Conservation (phyloP, 192 early-diverging fungal species). For the Dissophora ornata region DNA sequence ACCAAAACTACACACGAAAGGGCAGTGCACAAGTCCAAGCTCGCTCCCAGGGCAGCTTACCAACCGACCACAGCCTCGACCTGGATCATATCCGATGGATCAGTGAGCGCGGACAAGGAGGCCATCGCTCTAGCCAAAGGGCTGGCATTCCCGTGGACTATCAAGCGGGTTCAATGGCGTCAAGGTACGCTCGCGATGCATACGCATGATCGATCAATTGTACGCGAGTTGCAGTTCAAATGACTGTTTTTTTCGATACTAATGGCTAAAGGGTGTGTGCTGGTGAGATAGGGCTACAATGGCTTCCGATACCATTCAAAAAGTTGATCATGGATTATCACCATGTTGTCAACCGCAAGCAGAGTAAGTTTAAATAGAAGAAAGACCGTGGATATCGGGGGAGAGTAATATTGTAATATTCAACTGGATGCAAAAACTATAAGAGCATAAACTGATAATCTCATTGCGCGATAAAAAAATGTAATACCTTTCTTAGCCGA, state of each 20-base stretch:
- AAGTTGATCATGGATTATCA: slow-evolving; percentile 52
- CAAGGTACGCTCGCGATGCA: no score
- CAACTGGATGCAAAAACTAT: no score
- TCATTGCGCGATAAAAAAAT: no score
- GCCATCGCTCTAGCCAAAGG: slow-evolving; percentile 33
- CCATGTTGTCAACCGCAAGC: slow-evolving; percentile 38
- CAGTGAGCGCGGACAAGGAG: slow-evolving; percentile 49
- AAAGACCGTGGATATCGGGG: no score
- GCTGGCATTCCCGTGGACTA: slow-evolving; percentile 27
- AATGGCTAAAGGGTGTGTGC: no score
- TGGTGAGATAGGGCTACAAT: slow-evolving; percentile 50
- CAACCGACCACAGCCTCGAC: slow-evolving; percentile 27
- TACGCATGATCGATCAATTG: no score
- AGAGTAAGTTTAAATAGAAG: no score
- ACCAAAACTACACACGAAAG: slow-evolving; percentile 28
- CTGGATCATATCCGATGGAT: slow-evolving; percentile 47
- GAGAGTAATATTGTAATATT: no score
- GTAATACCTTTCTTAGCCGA: slow-evolving; percentile 5
- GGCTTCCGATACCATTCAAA: slow-evolving; percentile 50
- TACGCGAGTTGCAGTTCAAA: background rate
- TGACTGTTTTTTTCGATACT: no score
- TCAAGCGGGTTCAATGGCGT: slow-evolving; percentile 50
- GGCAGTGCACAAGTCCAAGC: background rate
- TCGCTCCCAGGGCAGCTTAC: slow-evolving; percentile 18
- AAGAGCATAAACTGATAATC: no score